Evolutionary conservation across 306 rosid genomes (phyloP), one percentile per base, ranked within the genome.

Genomic region (Vachellia collinsii): DNA sequence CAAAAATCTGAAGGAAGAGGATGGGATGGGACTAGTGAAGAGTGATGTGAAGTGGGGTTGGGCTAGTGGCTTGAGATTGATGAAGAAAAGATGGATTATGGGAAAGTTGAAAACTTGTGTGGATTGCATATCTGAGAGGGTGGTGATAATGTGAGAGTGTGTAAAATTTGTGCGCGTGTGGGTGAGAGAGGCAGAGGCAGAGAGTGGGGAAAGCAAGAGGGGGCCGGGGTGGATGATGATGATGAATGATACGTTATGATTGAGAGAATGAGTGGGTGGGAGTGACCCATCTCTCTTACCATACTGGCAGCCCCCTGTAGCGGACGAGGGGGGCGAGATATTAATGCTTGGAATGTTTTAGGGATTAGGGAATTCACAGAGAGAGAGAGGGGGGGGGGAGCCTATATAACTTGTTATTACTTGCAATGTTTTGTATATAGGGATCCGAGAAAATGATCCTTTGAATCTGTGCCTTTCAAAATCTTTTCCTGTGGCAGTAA

Each of bases 261-360:
- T 91, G 94, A 89, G 79, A 51, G 91, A 94, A 92, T 90, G 94
- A 94, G 97, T 94, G 99, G 97, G 97, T 90, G 94, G 90, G 87
- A 91, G 83, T 83, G 91, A 85, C 81, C 87, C 85, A 86, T 86
- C 84, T 43, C 79, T 77, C 77, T 83, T 84, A 84, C 88, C 89
- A 86, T 77, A 50, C 86, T 82, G 87, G n/a, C 56, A 50, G 87
- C 84, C 87, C 85, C 90, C 92, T 87, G 94, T 88, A 89, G 92
- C 92, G 97, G 97, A 86, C 89, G 84, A 89, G 91, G 94, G 92
- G 97, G 98, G 97, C 85, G 97, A 87, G 79, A 77, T 66, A 83
- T 88, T 82, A 82, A 85, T 87, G 89, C 83, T 74, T 80, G 22
- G 86, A 80, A 86, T 81, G 89, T 86, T 84, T 22, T 59, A 59